Evolutionary conservation across 192 early-diverging fungal species (phyloP), one percentile per base, ranked within the genome.

Genomic region (Nowakowskiella sp.): DNA sequence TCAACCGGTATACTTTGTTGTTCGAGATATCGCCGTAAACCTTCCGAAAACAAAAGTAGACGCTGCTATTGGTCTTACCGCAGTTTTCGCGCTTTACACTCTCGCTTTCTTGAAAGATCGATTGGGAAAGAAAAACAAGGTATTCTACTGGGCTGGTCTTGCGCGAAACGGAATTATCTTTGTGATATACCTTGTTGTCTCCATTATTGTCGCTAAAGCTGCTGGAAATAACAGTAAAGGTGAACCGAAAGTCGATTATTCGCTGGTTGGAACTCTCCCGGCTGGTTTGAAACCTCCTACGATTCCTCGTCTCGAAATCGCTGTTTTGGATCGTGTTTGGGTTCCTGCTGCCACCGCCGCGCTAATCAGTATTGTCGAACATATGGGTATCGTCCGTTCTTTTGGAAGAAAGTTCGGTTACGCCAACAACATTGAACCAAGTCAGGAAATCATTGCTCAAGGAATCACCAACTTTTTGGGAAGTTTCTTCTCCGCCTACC

Each of bases 381-480:
- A 94, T 60, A 82, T 92, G 64, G 87, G 89, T 23, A 86, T 97
- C 51, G 70, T 81, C 46, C 90, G 87, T 70, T 86, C 84, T 31
- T 91, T 90, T 71, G 93, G 87, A 24, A 79, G 88, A 39, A 57
- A 83, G 33, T 85, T 88, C 70, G 83, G 89, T 53, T 97, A 97
- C 73, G 19, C 36, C 19, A 13, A 19, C 36, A 81, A 71, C 45
- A 78, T 78, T 68, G 76, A 86, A 49, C 65, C 85, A 46, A 90
- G 86, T 71, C 92, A 97, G 74, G 94, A 97, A 64, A 61, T 90
- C 25, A 79, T 92, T 44, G 84, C 92, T 0, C 78, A 94, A 28
- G 94, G 94, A 26, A 19, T 85, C 16, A 82, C 87, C 24, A 97
- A 97, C 72, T 58, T 88, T 21, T 59, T 88, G 58, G 89, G 83